These are phyloP conservation scores for Didymella sp. DNA, from an alignment of 2,329 filamentous ascomycete species.

Conservation along the genomic window DNA sequence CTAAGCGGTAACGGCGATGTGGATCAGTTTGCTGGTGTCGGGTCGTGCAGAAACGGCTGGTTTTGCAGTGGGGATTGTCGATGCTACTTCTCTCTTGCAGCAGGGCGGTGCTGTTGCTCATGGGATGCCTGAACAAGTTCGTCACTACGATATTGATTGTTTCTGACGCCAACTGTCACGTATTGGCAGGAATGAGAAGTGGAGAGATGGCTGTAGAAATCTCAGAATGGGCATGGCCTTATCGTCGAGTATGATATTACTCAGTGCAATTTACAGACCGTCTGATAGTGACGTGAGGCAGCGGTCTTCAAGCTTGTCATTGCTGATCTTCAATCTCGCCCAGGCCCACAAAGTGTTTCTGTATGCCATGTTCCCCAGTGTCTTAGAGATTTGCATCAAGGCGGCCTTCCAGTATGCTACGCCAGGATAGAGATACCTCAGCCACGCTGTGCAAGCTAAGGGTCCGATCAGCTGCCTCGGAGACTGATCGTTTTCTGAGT, in stretches of 20 bases:
- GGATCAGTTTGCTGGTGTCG: slow-evolving; percentile 14
- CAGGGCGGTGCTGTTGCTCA: slow-evolving; percentile 17
- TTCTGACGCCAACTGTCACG: neutral
- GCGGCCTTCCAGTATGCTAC: neutral
- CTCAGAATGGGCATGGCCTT: neutral
- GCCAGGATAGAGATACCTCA: slow-evolving; percentile 1
- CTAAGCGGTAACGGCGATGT: slow-evolving; percentile 5
- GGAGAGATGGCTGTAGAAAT: neutral
- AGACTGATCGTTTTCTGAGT: slow-evolving; percentile 2
- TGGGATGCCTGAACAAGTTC: slow-evolving; percentile 11
- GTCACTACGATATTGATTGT: neutral
- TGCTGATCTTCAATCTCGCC: neutral
- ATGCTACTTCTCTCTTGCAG: slow-evolving; percentile 10
- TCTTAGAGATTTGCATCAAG: slow-evolving; percentile 1
- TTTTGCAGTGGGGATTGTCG: slow-evolving; percentile 10
- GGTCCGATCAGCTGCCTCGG: slow-evolving; percentile 17
- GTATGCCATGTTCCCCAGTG: neutral
- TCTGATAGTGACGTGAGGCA: neutral
- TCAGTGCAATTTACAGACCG: neutral
- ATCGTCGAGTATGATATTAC: neutral
- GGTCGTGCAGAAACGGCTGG: slow-evolving; percentile 22
- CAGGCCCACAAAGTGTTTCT: neutral
- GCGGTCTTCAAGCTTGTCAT: neutral
- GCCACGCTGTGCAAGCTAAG: slow-evolving; percentile 9
- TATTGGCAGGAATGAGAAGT: neutral